These are phyloP conservation scores for Heliamphora ciliata DNA, from an alignment of 179 eudicot species.

Conservation along the genomic window DNA sequence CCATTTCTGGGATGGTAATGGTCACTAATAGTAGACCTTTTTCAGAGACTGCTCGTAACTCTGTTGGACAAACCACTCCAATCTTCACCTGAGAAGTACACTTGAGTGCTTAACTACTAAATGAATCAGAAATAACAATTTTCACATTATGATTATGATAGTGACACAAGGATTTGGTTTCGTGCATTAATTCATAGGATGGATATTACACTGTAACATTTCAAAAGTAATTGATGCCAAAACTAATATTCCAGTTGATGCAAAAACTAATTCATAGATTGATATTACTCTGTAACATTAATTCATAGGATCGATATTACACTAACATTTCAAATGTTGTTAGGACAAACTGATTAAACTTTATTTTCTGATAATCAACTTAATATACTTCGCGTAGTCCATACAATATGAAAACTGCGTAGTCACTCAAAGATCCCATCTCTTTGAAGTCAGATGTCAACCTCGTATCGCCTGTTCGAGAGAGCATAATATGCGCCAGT, in stretches of 20 bases:
- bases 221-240: neutral
- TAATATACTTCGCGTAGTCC: neutral
- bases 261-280: neutral
- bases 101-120: conserved; percentile 14
- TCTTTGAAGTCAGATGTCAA: conserved; percentile 21
- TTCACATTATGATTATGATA: neutral
- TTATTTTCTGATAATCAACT: neutral
- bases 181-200: neutral
- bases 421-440: neutral
- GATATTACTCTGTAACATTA: neutral
- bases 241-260: neutral
- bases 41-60: conserved; percentile 74
- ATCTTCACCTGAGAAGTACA: conserved; percentile 47
- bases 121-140: neutral
- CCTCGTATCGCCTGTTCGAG: conserved; percentile 45
- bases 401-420: neutral
- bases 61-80: conserved; percentile 49
- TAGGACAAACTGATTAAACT: neutral
- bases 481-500: conserved; percentile 31
- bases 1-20: conserved; percentile 94
- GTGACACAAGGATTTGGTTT: conserved; percentile 1
- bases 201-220: neutral
- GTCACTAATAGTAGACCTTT: conserved; percentile 89
- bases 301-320: neutral
- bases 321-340: neutral